Evolutionary conservation across 768 basidiomycete species (phyloP).

Genomic region (Tricholoma terreum): DNA sequence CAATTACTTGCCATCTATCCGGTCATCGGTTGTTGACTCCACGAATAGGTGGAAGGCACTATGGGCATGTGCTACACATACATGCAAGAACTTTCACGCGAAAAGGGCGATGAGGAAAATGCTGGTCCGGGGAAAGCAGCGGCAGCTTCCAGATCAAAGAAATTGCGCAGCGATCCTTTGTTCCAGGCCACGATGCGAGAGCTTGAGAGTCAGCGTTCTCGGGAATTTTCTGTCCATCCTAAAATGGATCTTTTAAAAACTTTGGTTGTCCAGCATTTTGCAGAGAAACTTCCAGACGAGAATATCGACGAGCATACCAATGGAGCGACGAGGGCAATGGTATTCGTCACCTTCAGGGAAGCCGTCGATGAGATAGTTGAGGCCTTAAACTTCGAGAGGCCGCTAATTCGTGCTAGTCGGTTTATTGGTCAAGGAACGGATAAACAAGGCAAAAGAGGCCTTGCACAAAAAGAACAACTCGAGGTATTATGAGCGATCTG

Average conservation of each 20-base stretch:
- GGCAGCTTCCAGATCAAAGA: conserved; percentile 39
- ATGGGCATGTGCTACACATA: conserved; percentile 71
- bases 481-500: conserved; percentile 44
- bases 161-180: conserved; percentile 47
- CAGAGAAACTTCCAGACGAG: conserved; percentile 43
- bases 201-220: conserved; percentile 54
- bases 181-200: conserved; percentile 68
- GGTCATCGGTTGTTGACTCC: not conserved
- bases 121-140: conserved; percentile 35
- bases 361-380: conserved; percentile 91
- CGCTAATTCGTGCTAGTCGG: conserved; percentile 74
- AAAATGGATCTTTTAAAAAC: conserved; percentile 85
- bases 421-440: conserved; percentile 92
- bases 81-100: conserved; percentile 46
- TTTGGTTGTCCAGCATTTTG: conserved; percentile 80
- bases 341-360: conserved; percentile 88
- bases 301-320: conserved; percentile 29
- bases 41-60: conserved; percentile 74
- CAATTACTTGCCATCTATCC: not conserved
- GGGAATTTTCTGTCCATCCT: conserved; percentile 71
- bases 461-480: conserved; percentile 89
- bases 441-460: conserved; percentile 82
- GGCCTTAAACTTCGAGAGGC: conserved; percentile 69
- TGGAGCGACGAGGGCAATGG: conserved; percentile 77
- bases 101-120: conserved; percentile 33